These are phyloP conservation scores for Fusarium anthophilum DNA, from an alignment of 2,329 filamentous ascomycete species.

Conservation along the genomic window DNA sequence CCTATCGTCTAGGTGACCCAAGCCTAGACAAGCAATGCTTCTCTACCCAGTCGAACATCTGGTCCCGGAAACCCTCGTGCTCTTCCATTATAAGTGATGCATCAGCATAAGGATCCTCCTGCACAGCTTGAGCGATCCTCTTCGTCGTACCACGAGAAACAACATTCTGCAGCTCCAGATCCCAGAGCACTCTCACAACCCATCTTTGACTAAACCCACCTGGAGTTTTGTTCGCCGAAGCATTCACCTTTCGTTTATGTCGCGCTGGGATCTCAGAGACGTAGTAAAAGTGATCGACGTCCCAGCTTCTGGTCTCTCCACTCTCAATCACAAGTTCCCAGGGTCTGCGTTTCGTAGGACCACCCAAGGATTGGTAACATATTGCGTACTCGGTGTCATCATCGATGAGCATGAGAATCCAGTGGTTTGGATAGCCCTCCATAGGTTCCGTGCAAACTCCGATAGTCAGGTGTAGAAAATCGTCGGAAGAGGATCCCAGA, in stretches of 20 bases:
- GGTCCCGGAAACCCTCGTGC: neutral
- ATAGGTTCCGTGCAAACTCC: neutral
- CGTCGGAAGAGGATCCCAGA: neutral
- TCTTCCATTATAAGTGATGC: neutral
- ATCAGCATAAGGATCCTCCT: neutral
- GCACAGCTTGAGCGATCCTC: neutral
- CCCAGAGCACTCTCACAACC: conserved; percentile 1
- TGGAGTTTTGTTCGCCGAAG: neutral
- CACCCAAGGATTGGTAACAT: neutral
- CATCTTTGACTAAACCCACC: conserved; percentile 5
- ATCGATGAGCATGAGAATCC: conserved; percentile 14
- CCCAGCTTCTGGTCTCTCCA: neutral
- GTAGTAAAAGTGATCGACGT: neutral
- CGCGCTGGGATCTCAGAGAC: neutral
- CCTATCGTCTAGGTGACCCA: neutral
- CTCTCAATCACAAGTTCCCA: neutral
- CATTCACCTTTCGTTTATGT: neutral
- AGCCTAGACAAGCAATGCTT: neutral
- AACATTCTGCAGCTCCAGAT: neutral
- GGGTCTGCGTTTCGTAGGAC: neutral
- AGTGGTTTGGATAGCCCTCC: neutral
- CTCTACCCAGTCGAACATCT: neutral
- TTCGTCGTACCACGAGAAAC: neutral
- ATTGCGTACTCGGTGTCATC: neutral
- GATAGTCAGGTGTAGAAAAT: neutral